Conservation (phyloP, 2,329 filamentous ascomycete genomes). For the Venturia oleaginea region DNA sequence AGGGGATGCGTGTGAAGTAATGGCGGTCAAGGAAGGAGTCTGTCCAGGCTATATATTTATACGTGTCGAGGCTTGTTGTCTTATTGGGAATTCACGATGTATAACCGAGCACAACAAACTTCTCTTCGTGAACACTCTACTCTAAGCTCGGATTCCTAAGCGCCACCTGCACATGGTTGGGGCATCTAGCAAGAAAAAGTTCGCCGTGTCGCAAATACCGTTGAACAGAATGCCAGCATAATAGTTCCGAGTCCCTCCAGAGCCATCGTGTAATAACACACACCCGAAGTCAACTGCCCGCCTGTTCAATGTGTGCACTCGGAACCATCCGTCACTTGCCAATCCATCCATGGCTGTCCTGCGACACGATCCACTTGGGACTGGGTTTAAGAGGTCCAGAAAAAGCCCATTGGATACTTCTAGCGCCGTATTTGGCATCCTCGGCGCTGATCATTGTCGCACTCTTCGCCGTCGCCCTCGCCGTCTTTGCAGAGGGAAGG, state of each 20-base stretch:
- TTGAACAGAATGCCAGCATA: not conserved
- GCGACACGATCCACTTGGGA: not conserved
- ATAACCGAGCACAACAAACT: not conserved
- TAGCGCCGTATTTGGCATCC: not conserved
- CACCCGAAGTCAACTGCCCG: not conserved
- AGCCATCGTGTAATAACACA: not conserved
- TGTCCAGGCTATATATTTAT: not conserved
- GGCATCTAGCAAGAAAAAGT: not conserved
- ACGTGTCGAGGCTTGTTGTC: not conserved
- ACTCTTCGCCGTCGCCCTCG: not conserved
- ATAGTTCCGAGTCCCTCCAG: too few relatives aligned
- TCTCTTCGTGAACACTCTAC: not conserved
- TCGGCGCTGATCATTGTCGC: not conserved
- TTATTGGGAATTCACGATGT: conserved; percentile 1
- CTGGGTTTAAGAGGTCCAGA: not conserved
- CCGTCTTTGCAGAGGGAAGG: too few relatives aligned
- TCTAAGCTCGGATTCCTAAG: not conserved
- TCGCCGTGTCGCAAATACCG: not conserved
- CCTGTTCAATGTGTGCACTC: not conserved
- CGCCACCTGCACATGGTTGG: not conserved
- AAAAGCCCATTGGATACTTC: conserved; percentile 1
- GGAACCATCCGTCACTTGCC: not conserved
- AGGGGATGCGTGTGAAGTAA: not conserved
- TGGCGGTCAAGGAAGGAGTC: not conserved
- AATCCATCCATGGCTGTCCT: not conserved